Percentiles rank a stretch among this genome's conserved stretches.
Evolutionary conservation across 495 filamentous ascomycete species (phyloP).

Genomic region (Chlorociboria aeruginascens): DNA sequence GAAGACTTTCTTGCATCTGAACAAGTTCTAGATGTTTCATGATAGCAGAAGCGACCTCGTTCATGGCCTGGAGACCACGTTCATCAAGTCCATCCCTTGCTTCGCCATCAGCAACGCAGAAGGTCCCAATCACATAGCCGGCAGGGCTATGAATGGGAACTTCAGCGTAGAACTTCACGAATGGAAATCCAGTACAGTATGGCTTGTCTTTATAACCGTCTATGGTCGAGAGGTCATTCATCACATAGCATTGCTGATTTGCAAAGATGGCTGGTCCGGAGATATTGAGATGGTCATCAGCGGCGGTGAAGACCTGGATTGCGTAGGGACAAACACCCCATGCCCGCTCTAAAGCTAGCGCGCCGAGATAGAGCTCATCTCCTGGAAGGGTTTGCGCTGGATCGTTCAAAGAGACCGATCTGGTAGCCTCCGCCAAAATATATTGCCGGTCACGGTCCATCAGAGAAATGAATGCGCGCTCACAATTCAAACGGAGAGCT

Average conservation of each 20-base stretch:
- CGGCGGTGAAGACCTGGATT: background rate
- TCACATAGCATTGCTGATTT: conserved; percentile 6
- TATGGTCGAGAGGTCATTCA: conserved; percentile 24
- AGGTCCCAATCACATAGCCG: conserved; percentile 22
- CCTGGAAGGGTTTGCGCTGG: background rate
- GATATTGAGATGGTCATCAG: background rate
- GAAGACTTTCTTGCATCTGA: conserved; percentile 16
- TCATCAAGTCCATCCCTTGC: conserved; percentile 19
- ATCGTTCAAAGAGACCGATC: conserved; percentile 31
- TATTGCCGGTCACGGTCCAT: conserved; percentile 47
- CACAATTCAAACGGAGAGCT: conserved; percentile 36
- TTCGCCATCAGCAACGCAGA: conserved; percentile 22
- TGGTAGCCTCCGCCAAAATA: conserved; percentile 51
- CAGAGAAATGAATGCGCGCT: conserved; percentile 46
- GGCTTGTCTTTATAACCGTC: conserved; percentile 20
- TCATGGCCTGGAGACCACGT: conserved; percentile 20
- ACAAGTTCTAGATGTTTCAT: conserved; percentile 29
- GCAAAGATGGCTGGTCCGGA: background rate
- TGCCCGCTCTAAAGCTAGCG: background rate
- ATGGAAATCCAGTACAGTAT: conserved; percentile 19
- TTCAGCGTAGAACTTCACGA: conserved; percentile 21
- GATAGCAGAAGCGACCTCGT: conserved; percentile 26
- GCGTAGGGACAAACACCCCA: conserved; percentile 8
- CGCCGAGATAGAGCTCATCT: conserved; percentile 1
- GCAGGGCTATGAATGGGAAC: conserved; percentile 22